phyloP scores from a whole-genome alignment of 2,329 filamentous ascomycete genomes.

The Akanthomyces uredinophilus region DNA sequence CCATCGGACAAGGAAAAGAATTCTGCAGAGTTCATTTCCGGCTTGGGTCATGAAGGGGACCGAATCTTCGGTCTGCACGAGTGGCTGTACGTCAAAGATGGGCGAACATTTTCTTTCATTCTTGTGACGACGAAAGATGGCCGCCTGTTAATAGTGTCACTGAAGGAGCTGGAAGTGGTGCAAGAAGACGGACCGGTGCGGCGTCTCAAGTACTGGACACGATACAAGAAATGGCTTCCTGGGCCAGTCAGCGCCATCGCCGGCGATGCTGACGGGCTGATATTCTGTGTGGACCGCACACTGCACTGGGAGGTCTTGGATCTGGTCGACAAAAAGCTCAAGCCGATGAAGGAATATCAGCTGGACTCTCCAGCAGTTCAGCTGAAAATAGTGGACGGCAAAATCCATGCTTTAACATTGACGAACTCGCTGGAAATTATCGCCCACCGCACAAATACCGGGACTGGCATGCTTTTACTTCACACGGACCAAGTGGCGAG shows the following conservation, averaged over 20 bases:
- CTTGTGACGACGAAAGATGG: slow-evolving; percentile 54
- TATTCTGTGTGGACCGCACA: slow-evolving; percentile 48
- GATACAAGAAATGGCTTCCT: slow-evolving; percentile 39
- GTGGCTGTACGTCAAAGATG: slow-evolving; percentile 56
- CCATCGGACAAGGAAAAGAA: slow-evolving; percentile 39
- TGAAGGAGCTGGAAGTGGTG: slow-evolving; percentile 27
- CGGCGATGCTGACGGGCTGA: slow-evolving; percentile 49
- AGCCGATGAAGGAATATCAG: slow-evolving; percentile 38
- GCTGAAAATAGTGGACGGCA: slow-evolving; percentile 42
- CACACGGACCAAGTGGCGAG: slow-evolving; percentile 44
- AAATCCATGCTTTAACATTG: slow-evolving; percentile 47
- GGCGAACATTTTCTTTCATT: slow-evolving; percentile 57
- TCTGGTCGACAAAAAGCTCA: slow-evolving; percentile 45
- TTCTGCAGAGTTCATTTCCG: slow-evolving; percentile 44
- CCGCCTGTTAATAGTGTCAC: slow-evolving; percentile 51
- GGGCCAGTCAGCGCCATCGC: slow-evolving; percentile 52
- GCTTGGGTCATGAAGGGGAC: slow-evolving; percentile 53
- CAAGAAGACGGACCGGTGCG: slow-evolving; percentile 16
- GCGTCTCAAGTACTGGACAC: slow-evolving; percentile 47
- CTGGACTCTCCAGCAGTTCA: slow-evolving; percentile 50
- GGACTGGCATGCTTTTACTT: slow-evolving; percentile 32
- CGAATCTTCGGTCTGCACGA: slow-evolving; percentile 57
- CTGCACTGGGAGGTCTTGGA: slow-evolving; percentile 56
- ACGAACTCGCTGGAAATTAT: slow-evolving; percentile 53
- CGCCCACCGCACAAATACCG: slow-evolving; percentile 38